Conservation (phyloP, 176 grass and related monocot species). For the Triticum timopheevii region DNA sequence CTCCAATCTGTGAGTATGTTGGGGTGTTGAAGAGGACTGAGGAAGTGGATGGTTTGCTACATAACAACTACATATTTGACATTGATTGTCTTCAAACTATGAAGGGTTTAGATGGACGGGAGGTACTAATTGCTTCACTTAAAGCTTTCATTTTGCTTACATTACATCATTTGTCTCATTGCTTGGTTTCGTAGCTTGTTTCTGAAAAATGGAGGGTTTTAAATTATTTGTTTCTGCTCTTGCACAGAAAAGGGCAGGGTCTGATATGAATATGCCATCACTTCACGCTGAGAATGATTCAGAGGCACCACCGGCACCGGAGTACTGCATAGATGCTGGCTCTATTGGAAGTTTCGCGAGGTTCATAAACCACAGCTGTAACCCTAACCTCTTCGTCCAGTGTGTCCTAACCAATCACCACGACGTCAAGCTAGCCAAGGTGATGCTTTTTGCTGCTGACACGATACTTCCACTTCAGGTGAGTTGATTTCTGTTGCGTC, state of each 20-base stretch:
- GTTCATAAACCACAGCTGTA: slow-evolving; percentile 94
- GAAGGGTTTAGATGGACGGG: slow-evolving; percentile 86
- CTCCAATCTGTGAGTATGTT: slow-evolving; percentile 82
- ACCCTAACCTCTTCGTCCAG: slow-evolving; percentile 91
- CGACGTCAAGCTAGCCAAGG: slow-evolving; percentile 77
- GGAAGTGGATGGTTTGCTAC: slow-evolving; percentile 58
- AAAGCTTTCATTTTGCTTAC: neutral
- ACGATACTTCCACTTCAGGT: slow-evolving; percentile 93
- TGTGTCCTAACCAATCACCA: slow-evolving; percentile 78
- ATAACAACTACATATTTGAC: slow-evolving; percentile 82
- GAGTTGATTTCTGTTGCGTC: neutral
- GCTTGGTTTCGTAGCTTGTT: neutral
- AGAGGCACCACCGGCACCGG: slow-evolving; percentile 52
- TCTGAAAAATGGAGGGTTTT: neutral
- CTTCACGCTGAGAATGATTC: slow-evolving; percentile 54
- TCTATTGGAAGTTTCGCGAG: slow-evolving; percentile 69
- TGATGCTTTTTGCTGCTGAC: slow-evolving; percentile 89
- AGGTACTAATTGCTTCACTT: slow-evolving; percentile 50
- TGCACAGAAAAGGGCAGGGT: slow-evolving; percentile 67
- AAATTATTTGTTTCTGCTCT: neutral
- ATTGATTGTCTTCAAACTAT: slow-evolving; percentile 94
- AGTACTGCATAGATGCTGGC: slow-evolving; percentile 85
- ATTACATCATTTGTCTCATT: neutral
- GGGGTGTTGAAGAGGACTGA: slow-evolving; percentile 72
- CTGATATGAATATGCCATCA: slow-evolving; percentile 45